Conservation (phyloP, 192 early-diverging fungal species). For the Dispira simplex region DNA sequence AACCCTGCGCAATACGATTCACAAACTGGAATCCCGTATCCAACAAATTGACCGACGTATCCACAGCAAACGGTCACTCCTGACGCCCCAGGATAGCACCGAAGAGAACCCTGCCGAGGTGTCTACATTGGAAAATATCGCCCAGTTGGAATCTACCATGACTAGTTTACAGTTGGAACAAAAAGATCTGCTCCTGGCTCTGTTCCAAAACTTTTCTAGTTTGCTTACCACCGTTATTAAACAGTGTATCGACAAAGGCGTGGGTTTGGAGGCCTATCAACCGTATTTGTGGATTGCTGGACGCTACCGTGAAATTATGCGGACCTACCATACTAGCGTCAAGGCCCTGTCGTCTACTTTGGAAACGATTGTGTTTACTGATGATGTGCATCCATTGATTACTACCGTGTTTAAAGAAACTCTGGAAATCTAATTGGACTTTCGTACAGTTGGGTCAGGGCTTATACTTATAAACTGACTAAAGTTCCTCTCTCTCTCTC, state of each 20-base stretch:
- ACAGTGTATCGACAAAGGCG: not conserved
- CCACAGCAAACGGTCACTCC: not conserved
- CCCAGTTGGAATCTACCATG: conserved; percentile 1
- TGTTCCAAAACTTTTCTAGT: not conserved
- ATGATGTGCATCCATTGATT: not conserved
- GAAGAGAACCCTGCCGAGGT: not conserved
- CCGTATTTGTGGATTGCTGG: conserved; percentile 1
- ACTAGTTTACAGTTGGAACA: not conserved
- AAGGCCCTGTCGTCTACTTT: not conserved
- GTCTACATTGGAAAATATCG: not conserved
- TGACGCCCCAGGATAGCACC: not conserved
- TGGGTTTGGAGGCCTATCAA: not conserved
- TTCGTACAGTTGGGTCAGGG: too few relatives aligned
- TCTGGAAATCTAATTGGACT: not conserved
- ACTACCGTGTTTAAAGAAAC: conserved; percentile 3
- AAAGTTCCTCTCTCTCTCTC: too few relatives aligned
- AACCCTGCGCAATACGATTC: conserved; percentile 67
- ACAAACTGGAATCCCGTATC: conserved; percentile 75
- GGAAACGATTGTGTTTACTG: conserved; percentile 7
- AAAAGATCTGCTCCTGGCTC: not conserved
- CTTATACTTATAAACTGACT: too few relatives aligned
- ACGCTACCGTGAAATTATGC: conserved; percentile 5
- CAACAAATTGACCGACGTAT: not conserved
- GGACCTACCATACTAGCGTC: not conserved
- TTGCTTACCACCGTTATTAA: not conserved